phyloP scores from a whole-genome alignment of 768 basidiomycete species.

The Mycena galericulata region DNA sequence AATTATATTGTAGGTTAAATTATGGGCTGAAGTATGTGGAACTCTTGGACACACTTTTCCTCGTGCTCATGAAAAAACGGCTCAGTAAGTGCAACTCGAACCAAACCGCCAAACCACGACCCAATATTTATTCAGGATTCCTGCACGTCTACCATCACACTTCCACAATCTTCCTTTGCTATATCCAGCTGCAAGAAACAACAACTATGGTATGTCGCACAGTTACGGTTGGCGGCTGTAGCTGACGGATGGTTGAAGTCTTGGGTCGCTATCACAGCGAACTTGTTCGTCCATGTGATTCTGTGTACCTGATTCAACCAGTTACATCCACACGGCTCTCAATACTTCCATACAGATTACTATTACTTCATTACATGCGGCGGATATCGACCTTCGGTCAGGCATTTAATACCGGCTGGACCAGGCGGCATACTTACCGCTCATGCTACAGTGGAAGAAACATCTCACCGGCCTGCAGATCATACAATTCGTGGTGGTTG shows the following conservation, averaged over 20 bases:
- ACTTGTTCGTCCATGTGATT: slow-evolving; percentile 92
- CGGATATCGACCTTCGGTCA: slow-evolving; percentile 95
- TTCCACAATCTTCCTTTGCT: slow-evolving; percentile 95
- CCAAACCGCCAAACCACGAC: slow-evolving; percentile 10
- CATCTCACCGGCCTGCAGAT: slow-evolving; percentile 97
- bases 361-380: slow-evolving; percentile 99
- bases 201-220: slow-evolving; percentile 80
- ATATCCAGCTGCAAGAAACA: slow-evolving; percentile 90
- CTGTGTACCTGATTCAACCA: slow-evolving; percentile 80
- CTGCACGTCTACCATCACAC: slow-evolving; percentile 99
- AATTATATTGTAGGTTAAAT: slow-evolving; percentile 98
- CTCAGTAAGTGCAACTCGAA: slow-evolving; percentile 69
- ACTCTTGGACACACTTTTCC: slow-evolving; percentile 95
- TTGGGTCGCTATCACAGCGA: slow-evolving; percentile 93
- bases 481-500: slow-evolving; percentile 91
- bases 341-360: slow-evolving; percentile 73
- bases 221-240: slow-evolving; percentile 10
- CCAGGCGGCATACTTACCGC: too few species aligned
- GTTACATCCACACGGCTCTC: not conserved
- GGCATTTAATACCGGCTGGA: slow-evolving; percentile 26
- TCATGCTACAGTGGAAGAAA: slow-evolving; percentile 87
- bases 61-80: slow-evolving; percentile 97
- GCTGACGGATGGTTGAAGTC: slow-evolving; percentile 64
- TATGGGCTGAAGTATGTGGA: slow-evolving; percentile 99
- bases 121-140: slow-evolving; percentile 82